Base-by-base conservation (phyloP, 441 rosid species). In the Omphalea diandra region DNA sequence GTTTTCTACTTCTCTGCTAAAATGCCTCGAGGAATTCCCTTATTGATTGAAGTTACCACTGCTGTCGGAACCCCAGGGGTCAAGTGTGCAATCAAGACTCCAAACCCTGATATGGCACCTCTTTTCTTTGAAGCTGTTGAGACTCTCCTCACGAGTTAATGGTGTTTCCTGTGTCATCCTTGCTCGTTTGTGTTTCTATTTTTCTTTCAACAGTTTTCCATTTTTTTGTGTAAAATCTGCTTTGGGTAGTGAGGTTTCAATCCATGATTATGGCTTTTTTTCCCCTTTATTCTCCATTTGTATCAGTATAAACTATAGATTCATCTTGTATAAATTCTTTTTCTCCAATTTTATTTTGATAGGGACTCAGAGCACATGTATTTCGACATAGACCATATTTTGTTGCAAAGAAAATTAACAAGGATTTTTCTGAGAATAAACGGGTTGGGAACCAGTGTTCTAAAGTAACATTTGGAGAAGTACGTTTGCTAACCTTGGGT, bases 121-220 rank as follows among this genome's bases (percentile, higher is more conserved):
- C 83, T 92, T 43, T 94, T 90, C 87, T 94, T 94, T 17, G 99
- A 94, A 85, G 85, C 98, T 68, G 49, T 92, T 1, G 97, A 92
- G 83, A 75, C 83, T 63, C 94, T 94, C 67, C 86, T 94, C 57
- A 81, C 69, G 68, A 63, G 80, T 69, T 94, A 83, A 87, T 75
- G 50, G n/a, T 7, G 32, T n/a, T 44, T 70, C 62, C 36, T 56
- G 56, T 10, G 15, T 59, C 63, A 47, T 54, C 38, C 46, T 31
- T 52, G 29, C 41, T 18, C 26, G 50, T 32, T 50, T 56, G 26
- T 14, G 27, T 20, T 35, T 20, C 38, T 20, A 12, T 63, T 22
- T 36, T 15, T 4, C 1, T 38, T 15, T 2, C 12, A 46, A n/a
- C 60, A 7, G 17, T 70, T 69, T 71, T 77, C 70, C 53, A 44